Evolutionary conservation across 2,329 filamentous ascomycete species (phyloP).

Genomic region (Hypomyces perniciosus): DNA sequence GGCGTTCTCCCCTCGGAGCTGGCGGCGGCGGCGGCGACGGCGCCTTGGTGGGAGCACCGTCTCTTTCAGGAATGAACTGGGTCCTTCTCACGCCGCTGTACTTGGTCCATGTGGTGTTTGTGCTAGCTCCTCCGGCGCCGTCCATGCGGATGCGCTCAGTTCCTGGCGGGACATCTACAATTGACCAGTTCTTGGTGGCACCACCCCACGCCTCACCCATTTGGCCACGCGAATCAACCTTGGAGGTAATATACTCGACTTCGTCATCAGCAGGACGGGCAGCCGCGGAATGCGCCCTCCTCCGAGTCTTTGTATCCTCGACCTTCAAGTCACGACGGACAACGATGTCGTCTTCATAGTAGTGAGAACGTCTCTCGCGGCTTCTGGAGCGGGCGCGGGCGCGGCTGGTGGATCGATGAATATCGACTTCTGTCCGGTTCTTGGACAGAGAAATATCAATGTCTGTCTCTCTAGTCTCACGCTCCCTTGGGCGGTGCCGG

Average conservation of each 20-base stretch:
- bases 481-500: constrained; percentile 34
- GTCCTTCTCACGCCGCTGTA: constrained; percentile 73
- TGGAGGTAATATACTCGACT: constrained; percentile 53
- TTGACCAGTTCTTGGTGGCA: constrained; percentile 69
- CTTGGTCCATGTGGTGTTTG: constrained; percentile 72
- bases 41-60: constrained; percentile 31
- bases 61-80: constrained; percentile 66
- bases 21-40: constrained; percentile 22
- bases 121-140: constrained; percentile 64
- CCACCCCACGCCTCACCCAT: constrained; percentile 70
- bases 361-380: constrained; percentile 35
- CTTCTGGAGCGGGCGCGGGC: constrained; percentile 31
- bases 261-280: constrained; percentile 50
- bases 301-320: constrained; percentile 36
- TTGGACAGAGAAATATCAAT: constrained; percentile 55
- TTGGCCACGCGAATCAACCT: constrained; percentile 54
- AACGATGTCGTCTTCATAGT: constrained; percentile 60
- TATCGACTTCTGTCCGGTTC: constrained; percentile 52
- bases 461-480: constrained; percentile 36
- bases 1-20: constrained; percentile 28
- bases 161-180: constrained; percentile 78
- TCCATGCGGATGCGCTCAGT: constrained; percentile 80
- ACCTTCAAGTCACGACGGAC: constrained; percentile 51
- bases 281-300: constrained; percentile 47
- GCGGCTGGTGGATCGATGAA: constrained; percentile 36